Evolutionary conservation across 2,329 filamentous ascomycete genomes (phyloP).

Genomic region (Claviceps spartinae): DNA sequence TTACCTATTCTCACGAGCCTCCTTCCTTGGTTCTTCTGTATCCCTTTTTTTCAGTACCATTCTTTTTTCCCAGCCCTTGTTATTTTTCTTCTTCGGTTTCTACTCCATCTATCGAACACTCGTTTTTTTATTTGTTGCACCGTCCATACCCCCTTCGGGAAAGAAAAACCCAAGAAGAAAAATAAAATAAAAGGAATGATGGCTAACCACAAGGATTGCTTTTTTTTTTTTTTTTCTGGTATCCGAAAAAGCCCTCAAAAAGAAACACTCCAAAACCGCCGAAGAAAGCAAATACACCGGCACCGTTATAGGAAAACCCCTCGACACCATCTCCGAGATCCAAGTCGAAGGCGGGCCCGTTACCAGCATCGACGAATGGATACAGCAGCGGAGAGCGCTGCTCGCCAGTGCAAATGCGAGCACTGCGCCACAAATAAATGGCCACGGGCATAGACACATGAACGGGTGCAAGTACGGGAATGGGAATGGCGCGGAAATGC

Average conservation of each 20-base stretch:
- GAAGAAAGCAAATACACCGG: constrained; percentile 78
- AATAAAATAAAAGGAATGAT: background rate
- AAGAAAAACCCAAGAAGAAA: no score
- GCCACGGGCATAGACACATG: no score
- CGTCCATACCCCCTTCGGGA: no score
- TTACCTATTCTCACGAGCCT: constrained; percentile 1
- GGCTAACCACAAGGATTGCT: background rate
- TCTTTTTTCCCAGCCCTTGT: no score
- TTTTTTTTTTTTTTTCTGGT: no score
- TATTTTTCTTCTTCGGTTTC: no score
- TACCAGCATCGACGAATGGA: constrained; percentile 24
- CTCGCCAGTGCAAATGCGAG: background rate
- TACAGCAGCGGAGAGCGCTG: constrained; percentile 16
- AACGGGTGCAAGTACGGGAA: background rate
- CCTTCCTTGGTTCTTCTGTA: background rate
- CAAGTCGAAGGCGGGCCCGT: constrained; percentile 60
- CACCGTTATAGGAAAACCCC: constrained; percentile 63
- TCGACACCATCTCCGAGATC: constrained; percentile 53
- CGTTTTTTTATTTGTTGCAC: no score
- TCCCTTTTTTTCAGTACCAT: no score
- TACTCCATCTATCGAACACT: no score
- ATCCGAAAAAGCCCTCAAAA: constrained; percentile 53
- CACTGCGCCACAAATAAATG: constrained; percentile 1
- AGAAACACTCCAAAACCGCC: constrained; percentile 80
- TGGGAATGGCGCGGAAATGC: background rate